Base-by-base conservation (phyloP, 1,139 yeast species). In the Pneumocystis jirovecii region DNA sequence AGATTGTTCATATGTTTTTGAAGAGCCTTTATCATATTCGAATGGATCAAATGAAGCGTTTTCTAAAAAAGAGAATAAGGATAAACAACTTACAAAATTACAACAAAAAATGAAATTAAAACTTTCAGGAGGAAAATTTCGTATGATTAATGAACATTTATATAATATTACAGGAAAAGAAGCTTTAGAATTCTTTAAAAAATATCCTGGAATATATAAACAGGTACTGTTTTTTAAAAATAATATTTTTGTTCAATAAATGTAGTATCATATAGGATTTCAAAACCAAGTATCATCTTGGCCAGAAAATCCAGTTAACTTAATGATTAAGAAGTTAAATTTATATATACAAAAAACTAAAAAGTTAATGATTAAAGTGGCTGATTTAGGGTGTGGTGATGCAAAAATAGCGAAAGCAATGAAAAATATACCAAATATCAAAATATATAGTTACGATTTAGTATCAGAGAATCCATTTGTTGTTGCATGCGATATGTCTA, bases 341-440 rank as follows among this genome's bases (percentile, higher is more conserved):
- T 75, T 79, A 40, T 57, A 65, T 34, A 86, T 84, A 74, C 68
- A 69, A 5, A 60, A 56, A 31, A 66, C 64, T 34, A 68, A 70
- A 50, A 73, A 72, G 39, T 77, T 77, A 25, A 77, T 77, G 60
- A 85, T 90, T 56, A 89, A 87, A 1, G 82, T 93, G 65, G 97
- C 97, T 0, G 98, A 93, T 77, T 90, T 93, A 97, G 98, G 98
- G 15, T 93, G 98, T 76, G 98, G 98, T 64, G 98, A 93, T 75
- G 97, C 97, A 0, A 87, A 87, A 72, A 79, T 93, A 61, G 85
- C 71, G 17, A 37, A 61, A 29, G 61, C 63, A 29, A 65, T 68
- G n/a, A 61, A 66, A 15, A 74, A 70, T 66, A 73, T 67, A 68
- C 75, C 75, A 19, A 75, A 69, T 66, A 75, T 90, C 68, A 79